Evolutionary conservation across 495 filamentous ascomycete species (phyloP).

Genomic region (Elasticomyces elasticus): DNA sequence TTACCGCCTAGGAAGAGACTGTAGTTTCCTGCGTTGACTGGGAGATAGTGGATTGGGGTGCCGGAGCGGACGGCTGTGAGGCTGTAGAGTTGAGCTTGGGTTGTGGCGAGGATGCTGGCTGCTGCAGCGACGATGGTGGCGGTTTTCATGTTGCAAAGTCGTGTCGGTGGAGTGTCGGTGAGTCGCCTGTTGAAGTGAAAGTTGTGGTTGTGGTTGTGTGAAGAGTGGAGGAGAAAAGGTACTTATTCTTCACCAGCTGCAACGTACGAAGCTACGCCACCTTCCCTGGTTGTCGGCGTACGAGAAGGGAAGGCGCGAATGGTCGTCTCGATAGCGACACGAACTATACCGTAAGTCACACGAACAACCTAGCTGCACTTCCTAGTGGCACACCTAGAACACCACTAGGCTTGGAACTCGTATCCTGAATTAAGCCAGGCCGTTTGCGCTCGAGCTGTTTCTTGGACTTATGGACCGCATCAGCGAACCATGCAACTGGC

Average conservation of each 20-base stretch:
- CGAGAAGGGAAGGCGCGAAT: too few relatives aligned
- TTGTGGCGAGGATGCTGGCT: constrained; percentile 7
- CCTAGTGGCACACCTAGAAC: too few relatives aligned
- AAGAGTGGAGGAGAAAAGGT: not conserved
- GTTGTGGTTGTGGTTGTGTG: not conserved
- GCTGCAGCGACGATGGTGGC: not conserved
- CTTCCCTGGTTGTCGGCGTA: too few relatives aligned
- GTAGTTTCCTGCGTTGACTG: constrained; percentile 4
- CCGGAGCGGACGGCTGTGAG: constrained; percentile 13
- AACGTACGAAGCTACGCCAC: too few relatives aligned
- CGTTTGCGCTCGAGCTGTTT: too few relatives aligned
- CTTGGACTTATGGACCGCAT: too few relatives aligned
- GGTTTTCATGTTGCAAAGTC: constrained; percentile 19
- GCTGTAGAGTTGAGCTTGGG: constrained; percentile 13
- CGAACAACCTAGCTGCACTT: too few relatives aligned
- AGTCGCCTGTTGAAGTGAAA: not conserved
- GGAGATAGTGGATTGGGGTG: constrained; percentile 17
- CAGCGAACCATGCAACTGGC: too few relatives aligned
- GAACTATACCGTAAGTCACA: too few relatives aligned
- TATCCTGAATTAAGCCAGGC: too few relatives aligned
- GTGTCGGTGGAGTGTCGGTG: constrained; percentile 1
- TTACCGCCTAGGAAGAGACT: constrained; percentile 11
- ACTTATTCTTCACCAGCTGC: not conserved
- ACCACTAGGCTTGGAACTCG: too few relatives aligned
- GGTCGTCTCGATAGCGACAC: too few relatives aligned